phyloP scores from a whole-genome alignment of 169 alveolate genomes.

The Prorocentrum cordatum region DNA sequence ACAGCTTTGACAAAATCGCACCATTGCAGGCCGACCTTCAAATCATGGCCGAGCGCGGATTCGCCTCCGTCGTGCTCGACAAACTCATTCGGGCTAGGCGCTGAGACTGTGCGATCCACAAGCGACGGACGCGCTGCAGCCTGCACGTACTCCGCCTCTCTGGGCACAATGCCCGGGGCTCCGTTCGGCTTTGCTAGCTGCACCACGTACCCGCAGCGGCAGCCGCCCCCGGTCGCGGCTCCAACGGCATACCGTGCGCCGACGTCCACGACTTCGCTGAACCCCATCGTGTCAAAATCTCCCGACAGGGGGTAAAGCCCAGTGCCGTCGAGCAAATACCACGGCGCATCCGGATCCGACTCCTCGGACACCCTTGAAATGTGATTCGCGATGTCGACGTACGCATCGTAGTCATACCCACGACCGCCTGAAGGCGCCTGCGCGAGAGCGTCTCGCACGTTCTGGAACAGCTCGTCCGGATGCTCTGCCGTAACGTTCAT shows the following conservation, averaged over 20 bases:
- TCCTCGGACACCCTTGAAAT: background rate
- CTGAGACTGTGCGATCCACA: too few species aligned
- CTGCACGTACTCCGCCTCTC: background rate
- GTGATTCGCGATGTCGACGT: background rate
- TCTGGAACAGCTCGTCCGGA: background rate
- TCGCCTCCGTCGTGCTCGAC: too few species aligned
- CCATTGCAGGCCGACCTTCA: background rate
- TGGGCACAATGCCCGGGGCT: background rate
- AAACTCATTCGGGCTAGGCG: too few species aligned
- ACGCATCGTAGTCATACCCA: background rate
- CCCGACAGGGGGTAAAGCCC: background rate
- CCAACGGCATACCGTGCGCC: background rate
- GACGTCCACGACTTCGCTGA: background rate
- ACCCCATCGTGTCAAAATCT: background rate
- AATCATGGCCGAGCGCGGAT: too few species aligned
- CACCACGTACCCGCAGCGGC: background rate
- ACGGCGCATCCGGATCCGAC: background rate
- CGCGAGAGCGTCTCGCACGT: too few species aligned
- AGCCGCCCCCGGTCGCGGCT: background rate
- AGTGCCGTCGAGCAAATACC: background rate
- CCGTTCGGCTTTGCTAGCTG: background rate
- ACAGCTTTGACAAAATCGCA: background rate
- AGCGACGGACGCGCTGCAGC: background rate
- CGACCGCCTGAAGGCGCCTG: too few species aligned
- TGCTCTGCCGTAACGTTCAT: background rate